These are phyloP conservation scores for Claviceps pazoutovae DNA, from an alignment of 2,329 filamentous ascomycete species.

Conservation along the genomic window DNA sequence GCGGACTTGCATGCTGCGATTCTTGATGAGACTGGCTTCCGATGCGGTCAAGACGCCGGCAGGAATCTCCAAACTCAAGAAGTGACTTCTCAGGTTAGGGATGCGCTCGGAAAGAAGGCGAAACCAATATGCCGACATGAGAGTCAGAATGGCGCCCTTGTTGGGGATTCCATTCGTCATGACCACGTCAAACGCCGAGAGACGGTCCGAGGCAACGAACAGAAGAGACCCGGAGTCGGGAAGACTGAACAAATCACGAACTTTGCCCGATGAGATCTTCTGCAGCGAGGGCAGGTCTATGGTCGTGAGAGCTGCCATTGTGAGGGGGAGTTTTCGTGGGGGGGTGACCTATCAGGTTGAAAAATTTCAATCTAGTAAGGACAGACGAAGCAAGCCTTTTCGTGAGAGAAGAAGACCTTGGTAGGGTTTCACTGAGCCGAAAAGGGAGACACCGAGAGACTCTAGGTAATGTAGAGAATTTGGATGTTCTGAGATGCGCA, in stretches of 20 bases:
- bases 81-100: constrained; percentile 37
- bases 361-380: no score
- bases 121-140: constrained; percentile 39
- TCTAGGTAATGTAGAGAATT: no score
- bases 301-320: constrained; percentile 13
- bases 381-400: no score
- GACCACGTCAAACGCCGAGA: constrained; percentile 90
- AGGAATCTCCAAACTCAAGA: constrained; percentile 31
- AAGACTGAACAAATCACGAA: constrained; percentile 67
- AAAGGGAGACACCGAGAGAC: no score
- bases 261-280: constrained; percentile 44
- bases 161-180: constrained; percentile 53
- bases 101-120: constrained; percentile 29
- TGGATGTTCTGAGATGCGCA: no score
- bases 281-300: constrained; percentile 19
- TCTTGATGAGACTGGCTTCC: constrained; percentile 36
- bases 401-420: no score
- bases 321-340: background rate
- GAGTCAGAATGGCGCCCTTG: constrained; percentile 39
- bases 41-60: constrained; percentile 16
- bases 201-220: constrained; percentile 77
- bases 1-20: constrained; percentile 65
- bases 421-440: no score
- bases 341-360: no score
- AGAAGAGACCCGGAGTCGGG: constrained; percentile 51